A percentile compares a stretch with the other conserved stretches of the same genome.
Conservation (phyloP, 106 monocot genomes). For the Triglochin maritima region DNA sequence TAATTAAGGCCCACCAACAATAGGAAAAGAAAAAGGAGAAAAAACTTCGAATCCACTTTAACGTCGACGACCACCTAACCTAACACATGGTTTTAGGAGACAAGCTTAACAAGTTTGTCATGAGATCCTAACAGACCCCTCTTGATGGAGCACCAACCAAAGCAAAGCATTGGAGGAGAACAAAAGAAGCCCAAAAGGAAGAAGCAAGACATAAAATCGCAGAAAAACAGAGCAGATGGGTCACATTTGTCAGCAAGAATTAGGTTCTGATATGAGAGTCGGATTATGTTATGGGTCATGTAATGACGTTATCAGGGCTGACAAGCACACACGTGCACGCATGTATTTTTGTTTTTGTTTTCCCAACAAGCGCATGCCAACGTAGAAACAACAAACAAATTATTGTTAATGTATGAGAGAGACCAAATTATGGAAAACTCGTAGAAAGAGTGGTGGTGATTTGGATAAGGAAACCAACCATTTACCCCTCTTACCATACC, state of each 20-base stretch:
- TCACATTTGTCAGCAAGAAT: too few relatives aligned
- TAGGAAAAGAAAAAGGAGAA: too few relatives aligned
- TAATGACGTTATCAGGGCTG: neutral
- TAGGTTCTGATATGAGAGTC: too few relatives aligned
- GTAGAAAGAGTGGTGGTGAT: neutral
- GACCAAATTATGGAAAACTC: neutral
- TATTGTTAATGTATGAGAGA: neutral
- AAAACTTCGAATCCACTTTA: neutral
- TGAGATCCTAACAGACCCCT: conserved; percentile 7
- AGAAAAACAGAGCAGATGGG: too few relatives aligned
- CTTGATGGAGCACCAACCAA: conserved; percentile 5
- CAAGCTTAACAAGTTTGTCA: conserved; percentile 3
- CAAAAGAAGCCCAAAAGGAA: too few relatives aligned
- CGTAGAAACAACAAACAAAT: neutral
- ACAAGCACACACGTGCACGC: conserved; percentile 4
- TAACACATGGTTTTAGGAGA: neutral
- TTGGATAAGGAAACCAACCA: neutral
- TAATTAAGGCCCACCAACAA: conserved; percentile 1
- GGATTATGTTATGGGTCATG: neutral
- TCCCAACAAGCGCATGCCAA: conserved; percentile 4
- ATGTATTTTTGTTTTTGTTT: neutral
- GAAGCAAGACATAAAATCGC: too few relatives aligned
- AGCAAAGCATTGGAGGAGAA: neutral
- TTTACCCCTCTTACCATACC: too few relatives aligned
- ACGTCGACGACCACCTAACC: conserved; percentile 1